Evolutionary conservation across 75 land plant species (phyloP).

Genomic region (Sequoia sempervirens): DNA sequence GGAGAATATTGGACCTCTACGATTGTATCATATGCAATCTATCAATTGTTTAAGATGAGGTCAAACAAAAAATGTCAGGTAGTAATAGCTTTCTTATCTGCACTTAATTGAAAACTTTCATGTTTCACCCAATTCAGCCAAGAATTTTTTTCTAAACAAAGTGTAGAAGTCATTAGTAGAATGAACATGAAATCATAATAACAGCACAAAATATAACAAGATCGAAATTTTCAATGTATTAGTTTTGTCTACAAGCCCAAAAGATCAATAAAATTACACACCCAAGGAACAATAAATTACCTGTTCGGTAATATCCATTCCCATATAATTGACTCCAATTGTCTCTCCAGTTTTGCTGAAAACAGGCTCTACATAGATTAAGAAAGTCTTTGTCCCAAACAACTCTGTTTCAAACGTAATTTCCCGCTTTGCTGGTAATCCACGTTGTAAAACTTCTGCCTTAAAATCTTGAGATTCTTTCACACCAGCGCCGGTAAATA

Average conservation of each 20-base stretch:
- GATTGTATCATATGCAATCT: background rate
- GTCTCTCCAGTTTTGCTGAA: conserved; percentile 70
- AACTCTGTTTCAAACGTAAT: conserved; percentile 66
- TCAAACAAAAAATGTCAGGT: background rate
- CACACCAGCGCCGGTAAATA: conserved; percentile 64
- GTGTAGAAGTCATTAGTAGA: background rate
- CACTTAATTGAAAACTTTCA: background rate
- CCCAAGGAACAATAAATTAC: conserved; percentile 18
- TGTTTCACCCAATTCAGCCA: background rate
- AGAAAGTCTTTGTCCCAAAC: conserved; percentile 78
- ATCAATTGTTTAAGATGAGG: background rate
- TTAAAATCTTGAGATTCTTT: conserved; percentile 73
- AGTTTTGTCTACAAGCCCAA: background rate
- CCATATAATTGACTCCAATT: conserved; percentile 81
- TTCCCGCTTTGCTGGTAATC: conserved; percentile 74
- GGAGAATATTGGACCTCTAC: background rate
- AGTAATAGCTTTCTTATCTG: background rate
- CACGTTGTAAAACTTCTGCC: conserved; percentile 64
- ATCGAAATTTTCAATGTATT: background rate
- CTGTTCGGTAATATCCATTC: conserved; percentile 87
- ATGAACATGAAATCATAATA: background rate
- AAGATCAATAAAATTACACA: background rate
- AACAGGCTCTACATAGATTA: conserved; percentile 82
- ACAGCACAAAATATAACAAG: background rate
- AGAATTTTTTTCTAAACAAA: background rate